Conservation (phyloP, 495 filamentous ascomycete genomes). For the Neurospora africana region DNA sequence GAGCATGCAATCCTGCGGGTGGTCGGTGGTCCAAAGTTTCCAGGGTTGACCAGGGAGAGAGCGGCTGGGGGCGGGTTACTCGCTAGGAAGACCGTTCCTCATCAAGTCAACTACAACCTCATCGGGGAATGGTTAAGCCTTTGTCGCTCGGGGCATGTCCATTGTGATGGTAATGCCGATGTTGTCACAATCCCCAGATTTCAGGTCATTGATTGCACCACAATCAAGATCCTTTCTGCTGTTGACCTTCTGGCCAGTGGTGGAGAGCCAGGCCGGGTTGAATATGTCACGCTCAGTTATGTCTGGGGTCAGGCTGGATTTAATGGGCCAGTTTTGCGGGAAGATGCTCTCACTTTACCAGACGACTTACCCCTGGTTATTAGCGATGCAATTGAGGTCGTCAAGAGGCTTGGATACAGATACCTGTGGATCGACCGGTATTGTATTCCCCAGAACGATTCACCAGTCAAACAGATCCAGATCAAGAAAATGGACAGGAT, state of each 20-base stretch:
- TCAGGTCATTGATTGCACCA: background rate
- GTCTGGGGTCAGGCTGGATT: background rate
- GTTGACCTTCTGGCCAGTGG: background rate
- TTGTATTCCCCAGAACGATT: constrained; percentile 13
- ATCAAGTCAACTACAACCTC: background rate
- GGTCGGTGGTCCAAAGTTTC: background rate
- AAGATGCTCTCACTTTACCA: background rate
- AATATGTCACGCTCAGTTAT: background rate
- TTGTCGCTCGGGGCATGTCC: background rate
- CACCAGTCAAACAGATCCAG: constrained; percentile 9
- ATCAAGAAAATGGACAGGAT: constrained; percentile 16
- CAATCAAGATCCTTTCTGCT: background rate
- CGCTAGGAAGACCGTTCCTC: background rate
- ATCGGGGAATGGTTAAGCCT: background rate
- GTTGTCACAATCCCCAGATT: background rate
- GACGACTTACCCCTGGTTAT: background rate
- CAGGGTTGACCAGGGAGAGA: background rate
- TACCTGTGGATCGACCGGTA: constrained; percentile 19
- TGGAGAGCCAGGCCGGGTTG: background rate
- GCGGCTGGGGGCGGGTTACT: background rate
- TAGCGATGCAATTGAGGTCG: background rate
- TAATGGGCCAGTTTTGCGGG: background rate
- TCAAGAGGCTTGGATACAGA: constrained; percentile 4
- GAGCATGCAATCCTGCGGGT: background rate
- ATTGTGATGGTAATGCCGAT: background rate